phyloP scores from a whole-genome alignment of 306 rosid species.

The Vachellia collinsii region DNA sequence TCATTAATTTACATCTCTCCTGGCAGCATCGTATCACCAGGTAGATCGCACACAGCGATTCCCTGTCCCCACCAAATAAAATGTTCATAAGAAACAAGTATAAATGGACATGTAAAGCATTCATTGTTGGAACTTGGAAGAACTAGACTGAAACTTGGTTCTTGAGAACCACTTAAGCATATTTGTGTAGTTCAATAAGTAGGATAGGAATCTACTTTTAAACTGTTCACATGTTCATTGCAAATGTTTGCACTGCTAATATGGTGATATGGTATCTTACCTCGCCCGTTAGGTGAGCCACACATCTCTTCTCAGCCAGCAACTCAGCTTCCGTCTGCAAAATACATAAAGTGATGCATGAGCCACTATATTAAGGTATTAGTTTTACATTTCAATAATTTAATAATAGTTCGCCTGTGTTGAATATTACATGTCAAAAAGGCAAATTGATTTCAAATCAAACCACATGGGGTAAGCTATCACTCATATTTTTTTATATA shows the following conservation, averaged over 20 bases:
- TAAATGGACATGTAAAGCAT: too few species aligned
- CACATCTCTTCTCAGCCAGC: constrained; percentile 93
- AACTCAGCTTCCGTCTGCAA: constrained; percentile 93
- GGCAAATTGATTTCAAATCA: neutral
- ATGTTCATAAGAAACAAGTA: too few species aligned
- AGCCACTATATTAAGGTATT: too few species aligned
- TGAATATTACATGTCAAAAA: neutral
- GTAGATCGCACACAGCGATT: constrained; percentile 86
- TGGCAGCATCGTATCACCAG: constrained; percentile 97
- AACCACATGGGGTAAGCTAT: neutral
- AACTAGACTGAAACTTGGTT: too few species aligned
- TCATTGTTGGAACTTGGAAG: too few species aligned
- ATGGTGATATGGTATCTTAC: constrained; percentile 44
- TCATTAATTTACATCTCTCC: constrained; percentile 74
- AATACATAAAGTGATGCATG: neutral
- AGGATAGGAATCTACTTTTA: neutral
- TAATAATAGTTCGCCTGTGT: neutral
- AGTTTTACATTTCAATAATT: neutral
- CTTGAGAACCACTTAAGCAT: too few species aligned
- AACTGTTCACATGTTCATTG: neutral
- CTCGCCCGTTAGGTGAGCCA: constrained; percentile 96
- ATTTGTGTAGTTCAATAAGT: too few species aligned
- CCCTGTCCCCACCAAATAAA: constrained; percentile 51
- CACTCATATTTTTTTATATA: neutral
- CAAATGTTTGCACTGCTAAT: neutral